Base-by-base conservation (phyloP, 306 rosid species). In the Quercus mongolica region DNA sequence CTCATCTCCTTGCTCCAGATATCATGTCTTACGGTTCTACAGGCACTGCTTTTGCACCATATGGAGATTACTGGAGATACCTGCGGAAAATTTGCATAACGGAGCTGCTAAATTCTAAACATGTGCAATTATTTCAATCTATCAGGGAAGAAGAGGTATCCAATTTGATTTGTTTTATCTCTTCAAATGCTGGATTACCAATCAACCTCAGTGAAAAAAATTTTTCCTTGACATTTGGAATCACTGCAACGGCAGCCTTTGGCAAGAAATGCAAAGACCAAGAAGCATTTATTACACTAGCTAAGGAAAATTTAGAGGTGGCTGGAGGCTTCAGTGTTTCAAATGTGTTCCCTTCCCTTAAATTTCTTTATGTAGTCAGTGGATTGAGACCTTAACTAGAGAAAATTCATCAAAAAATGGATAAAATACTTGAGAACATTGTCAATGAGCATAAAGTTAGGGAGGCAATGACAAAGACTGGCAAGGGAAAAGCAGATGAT, bases 281-380 rank as follows among this genome's bases (percentile, higher is more conserved):
- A 23, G 83, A 79, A 3, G 65, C 61, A 1, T 86, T 85, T 64
- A 31, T 70, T 4, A 5, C 49, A 4, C 2, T 38, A 0, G 13
- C 63, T 19, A 61, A 70, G 76, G 69, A 71, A 25, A 18, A 3
- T 2, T 4, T 55, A 2, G 21, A 23, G 12, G 20, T 14, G 2
- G 80, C 62, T 0, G 75, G 35, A 18, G 88, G 90, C 10, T 84
- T 86, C 20, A n/a, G 62, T 69, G 41, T 86, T 8, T 85, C 68
- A 12, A 83, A 86, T 57, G 12, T 85, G 55, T 88, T 83, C 65
- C 91, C 89, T 70, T 88, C 88, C 0, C 70, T 65, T 18, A 80
- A 73, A 17, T 63, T 79, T 73, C 82, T 88, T 82, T 75, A 79
- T 18, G 11, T 19, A 0, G 0, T 82, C 7, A 68, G 75, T 23